Evolutionary conservation across 106 monocot species (phyloP).

Genomic region (Dendrobium nobile): DNA sequence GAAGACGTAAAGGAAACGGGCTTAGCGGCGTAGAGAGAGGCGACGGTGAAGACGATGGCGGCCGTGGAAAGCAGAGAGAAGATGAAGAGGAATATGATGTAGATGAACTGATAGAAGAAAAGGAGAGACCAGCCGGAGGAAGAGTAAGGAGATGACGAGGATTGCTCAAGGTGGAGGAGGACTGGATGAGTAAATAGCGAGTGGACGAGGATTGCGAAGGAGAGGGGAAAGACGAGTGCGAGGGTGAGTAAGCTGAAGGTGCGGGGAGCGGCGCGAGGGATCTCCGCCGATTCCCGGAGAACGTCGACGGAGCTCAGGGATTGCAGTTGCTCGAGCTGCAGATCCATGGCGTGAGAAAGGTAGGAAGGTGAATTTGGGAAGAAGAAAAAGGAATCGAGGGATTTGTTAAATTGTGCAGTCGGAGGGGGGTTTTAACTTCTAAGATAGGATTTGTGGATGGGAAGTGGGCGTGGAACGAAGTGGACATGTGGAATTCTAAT

Average conservation of each 20-base stretch:
- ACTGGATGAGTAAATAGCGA: constrained; percentile 5
- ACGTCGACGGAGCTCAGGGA: not conserved
- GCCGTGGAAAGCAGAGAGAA: constrained; percentile 77
- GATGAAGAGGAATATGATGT: constrained; percentile 6
- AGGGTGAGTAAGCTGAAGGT: constrained; percentile 13
- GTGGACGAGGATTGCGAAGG: constrained; percentile 13
- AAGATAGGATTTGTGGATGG: too few species aligned
- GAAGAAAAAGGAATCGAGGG: not conserved
- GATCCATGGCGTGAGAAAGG: not conserved
- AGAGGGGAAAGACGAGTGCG: constrained; percentile 9
- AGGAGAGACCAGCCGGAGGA: not conserved
- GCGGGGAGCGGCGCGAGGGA: constrained; percentile 14
- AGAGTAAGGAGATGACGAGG: not conserved
- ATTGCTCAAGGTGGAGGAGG: constrained; percentile 15
- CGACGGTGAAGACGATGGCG: constrained; percentile 58
- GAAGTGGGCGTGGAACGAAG: too few species aligned
- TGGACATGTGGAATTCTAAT: too few species aligned
- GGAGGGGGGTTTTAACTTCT: not conserved
- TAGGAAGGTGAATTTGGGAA: not conserved
- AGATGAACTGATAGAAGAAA: not conserved
- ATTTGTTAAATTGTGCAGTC: not conserved
- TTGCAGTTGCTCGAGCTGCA: constrained; percentile 10
- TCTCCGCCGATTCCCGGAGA: constrained; percentile 7
- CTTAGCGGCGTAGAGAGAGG: constrained; percentile 61
- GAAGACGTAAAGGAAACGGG: constrained; percentile 42